A percentile compares a stretch with the other conserved stretches of the same genome.
Evolutionary conservation across 192 early-diverging fungal genomes (phyloP).

Genomic region (Coemansia sp.): DNA sequence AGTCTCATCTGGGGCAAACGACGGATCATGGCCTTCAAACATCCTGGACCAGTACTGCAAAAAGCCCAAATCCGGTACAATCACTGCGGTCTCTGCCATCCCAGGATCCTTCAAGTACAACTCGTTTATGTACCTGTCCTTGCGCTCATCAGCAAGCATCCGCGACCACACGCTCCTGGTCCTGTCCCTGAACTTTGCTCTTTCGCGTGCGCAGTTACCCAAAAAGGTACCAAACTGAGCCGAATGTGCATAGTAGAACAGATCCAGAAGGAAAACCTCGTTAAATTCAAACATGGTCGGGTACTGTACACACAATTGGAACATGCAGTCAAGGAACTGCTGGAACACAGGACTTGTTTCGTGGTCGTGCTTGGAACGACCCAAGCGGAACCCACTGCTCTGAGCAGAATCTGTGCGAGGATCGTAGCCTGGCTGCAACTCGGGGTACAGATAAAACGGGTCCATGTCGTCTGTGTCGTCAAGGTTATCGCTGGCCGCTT

Average conservation of each 20-base stretch:
- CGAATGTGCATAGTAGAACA: constrained; percentile 85
- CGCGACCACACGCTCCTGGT: constrained; percentile 82
- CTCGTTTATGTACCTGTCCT: constrained; percentile 15
- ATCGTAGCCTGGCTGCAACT: constrained; percentile 41
- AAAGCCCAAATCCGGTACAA: constrained; percentile 35
- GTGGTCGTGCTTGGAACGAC: constrained; percentile 56
- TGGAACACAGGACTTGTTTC: constrained; percentile 96
- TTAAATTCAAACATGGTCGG: constrained; percentile 94
- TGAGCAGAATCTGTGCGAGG: neutral
- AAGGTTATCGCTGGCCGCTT: constrained; percentile 41
- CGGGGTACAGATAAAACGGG: constrained; percentile 34
- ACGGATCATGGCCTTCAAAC: constrained; percentile 42
- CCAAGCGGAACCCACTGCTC: constrained; percentile 31
- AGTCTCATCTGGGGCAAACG: neutral
- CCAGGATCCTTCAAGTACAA: constrained; percentile 13
- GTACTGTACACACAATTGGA: constrained; percentile 84
- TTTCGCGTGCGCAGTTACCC: constrained; percentile 86
- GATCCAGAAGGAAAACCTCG: constrained; percentile 73
- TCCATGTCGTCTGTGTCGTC: constrained; percentile 40
- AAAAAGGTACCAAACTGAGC: constrained; percentile 95
- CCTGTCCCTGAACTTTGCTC: constrained; percentile 39
- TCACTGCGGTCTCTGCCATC: neutral
- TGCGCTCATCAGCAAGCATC: constrained; percentile 34
- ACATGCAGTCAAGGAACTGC: constrained; percentile 96
- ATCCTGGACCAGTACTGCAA: constrained; percentile 52